phyloP scores from a whole-genome alignment of 768 basidiomycete genomes.

The Tephrocybe sp. region DNA sequence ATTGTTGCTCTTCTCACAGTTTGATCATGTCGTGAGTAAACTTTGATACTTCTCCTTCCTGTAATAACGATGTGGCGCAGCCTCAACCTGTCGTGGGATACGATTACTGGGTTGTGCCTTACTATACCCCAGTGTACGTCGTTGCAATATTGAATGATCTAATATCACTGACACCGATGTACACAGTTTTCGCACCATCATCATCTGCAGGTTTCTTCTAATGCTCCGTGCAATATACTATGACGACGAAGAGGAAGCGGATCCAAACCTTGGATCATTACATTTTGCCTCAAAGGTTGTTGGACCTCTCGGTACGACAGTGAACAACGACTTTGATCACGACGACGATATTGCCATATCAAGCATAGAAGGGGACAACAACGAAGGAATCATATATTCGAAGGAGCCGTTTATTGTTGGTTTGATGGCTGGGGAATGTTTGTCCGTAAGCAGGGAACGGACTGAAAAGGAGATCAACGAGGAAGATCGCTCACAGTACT shows the following conservation, averaged over 20 bases:
- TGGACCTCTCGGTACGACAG: conserved; percentile 27
- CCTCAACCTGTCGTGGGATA: conserved; percentile 28
- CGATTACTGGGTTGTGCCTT: conserved; percentile 35
- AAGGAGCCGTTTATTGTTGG: conserved; percentile 25
- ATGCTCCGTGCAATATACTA: conserved; percentile 27
- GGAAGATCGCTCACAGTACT: too few species aligned
- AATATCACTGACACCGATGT: neutral
- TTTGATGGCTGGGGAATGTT: neutral
- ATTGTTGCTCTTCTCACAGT: neutral
- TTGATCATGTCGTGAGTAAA: conserved; percentile 9
- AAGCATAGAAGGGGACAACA: conserved; percentile 13
- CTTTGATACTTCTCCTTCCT: neutral
- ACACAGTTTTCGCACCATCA: conserved; percentile 31
- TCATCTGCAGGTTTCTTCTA: conserved; percentile 32
- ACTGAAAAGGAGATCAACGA: too few species aligned
- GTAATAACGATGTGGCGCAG: conserved; percentile 11
- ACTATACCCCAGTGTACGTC: conserved; percentile 32
- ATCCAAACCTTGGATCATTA: conserved; percentile 16
- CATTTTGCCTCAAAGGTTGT: conserved; percentile 25
- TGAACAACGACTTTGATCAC: conserved; percentile 18
- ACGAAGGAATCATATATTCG: conserved; percentile 19
- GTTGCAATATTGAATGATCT: neutral
- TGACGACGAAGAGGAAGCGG: conserved; percentile 16
- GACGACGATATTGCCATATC: conserved; percentile 3
- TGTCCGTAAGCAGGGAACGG: too few species aligned